A percentile compares a stretch with the other conserved stretches of the same genome.
phyloP scores from a whole-genome alignment of 2,329 filamentous ascomycete genomes.

The Pseudocercospora fijiensis region DNA sequence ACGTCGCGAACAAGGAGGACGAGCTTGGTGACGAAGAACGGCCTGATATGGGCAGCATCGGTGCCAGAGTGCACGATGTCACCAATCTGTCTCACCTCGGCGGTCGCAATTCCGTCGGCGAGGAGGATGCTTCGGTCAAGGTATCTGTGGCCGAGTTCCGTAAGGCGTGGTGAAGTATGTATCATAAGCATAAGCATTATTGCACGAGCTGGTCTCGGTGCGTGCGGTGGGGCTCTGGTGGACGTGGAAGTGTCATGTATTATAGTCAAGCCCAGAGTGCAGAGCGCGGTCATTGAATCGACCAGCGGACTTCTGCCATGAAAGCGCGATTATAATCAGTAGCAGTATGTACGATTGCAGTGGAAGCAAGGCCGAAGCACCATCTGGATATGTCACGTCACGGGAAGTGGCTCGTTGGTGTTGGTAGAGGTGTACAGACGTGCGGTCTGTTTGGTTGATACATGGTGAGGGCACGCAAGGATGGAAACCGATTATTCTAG shows the following conservation, averaged over 20 bases:
- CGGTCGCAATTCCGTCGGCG: background rate
- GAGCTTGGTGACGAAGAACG: constrained; percentile 11
- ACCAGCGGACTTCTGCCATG: background rate
- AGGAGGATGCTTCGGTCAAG: background rate
- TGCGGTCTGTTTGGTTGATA: background rate
- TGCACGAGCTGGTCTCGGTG: constrained; percentile 3
- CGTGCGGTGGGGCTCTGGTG: background rate
- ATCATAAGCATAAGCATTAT: background rate
- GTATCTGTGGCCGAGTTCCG: background rate
- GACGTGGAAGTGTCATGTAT: background rate
- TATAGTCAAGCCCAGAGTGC: background rate
- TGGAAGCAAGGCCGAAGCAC: too few species aligned
- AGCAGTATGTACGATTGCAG: too few species aligned
- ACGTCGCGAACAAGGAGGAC: constrained; percentile 12
- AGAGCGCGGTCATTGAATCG: background rate
- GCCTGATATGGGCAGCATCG: constrained; percentile 14
- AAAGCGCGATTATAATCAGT: background rate
- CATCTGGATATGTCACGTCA: too few species aligned
- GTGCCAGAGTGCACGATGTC: constrained; percentile 4
- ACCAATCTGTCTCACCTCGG: background rate
- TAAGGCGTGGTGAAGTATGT: background rate
- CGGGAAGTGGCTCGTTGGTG: background rate
- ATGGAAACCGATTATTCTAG: background rate
- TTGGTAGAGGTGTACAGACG: background rate
- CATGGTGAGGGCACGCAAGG: background rate